Conservation (phyloP, 805 yeast genomes). For the Suhomyces sp. region DNA sequence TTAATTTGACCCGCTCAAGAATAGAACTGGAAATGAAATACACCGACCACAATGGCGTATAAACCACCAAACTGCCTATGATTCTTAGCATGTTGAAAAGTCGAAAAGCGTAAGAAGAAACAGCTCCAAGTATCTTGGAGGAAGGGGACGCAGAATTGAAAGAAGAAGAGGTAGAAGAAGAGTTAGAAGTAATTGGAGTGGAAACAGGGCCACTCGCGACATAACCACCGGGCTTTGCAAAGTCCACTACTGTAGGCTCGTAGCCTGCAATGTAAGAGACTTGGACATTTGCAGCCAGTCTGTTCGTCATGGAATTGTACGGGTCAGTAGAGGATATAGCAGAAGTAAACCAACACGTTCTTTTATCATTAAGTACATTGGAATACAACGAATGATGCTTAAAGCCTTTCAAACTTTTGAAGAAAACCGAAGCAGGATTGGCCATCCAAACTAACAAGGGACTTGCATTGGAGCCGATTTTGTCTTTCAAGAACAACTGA, state of each 20-base stretch:
- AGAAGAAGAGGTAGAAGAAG: neutral
- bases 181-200: neutral
- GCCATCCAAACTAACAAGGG: slow-evolving; percentile 72
- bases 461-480: slow-evolving; percentile 14
- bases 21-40: slow-evolving; percentile 48
- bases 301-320: slow-evolving; percentile 48
- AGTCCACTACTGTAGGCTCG: slow-evolving; percentile 56
- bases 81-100: slow-evolving; percentile 22
- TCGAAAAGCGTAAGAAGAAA: neutral
- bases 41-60: slow-evolving; percentile 63
- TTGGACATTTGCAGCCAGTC: slow-evolving; percentile 33
- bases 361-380: slow-evolving; percentile 73
- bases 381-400: slow-evolving; percentile 60
- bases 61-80: slow-evolving; percentile 42
- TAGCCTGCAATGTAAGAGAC: slow-evolving; percentile 50
- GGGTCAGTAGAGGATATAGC: slow-evolving; percentile 66
- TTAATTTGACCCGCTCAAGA: slow-evolving; percentile 34
- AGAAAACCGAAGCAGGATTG: slow-evolving; percentile 56
- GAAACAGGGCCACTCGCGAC: neutral
- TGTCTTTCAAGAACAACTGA: slow-evolving; percentile 64
- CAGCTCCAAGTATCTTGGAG: neutral
- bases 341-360: slow-evolving; percentile 82
- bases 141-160: neutral
- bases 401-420: slow-evolving; percentile 53
- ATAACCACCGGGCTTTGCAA: slow-evolving; percentile 37